These are phyloP conservation scores for Bruguiera parviflora DNA, from an alignment of 345 rosid species.

Conservation along the genomic window DNA sequence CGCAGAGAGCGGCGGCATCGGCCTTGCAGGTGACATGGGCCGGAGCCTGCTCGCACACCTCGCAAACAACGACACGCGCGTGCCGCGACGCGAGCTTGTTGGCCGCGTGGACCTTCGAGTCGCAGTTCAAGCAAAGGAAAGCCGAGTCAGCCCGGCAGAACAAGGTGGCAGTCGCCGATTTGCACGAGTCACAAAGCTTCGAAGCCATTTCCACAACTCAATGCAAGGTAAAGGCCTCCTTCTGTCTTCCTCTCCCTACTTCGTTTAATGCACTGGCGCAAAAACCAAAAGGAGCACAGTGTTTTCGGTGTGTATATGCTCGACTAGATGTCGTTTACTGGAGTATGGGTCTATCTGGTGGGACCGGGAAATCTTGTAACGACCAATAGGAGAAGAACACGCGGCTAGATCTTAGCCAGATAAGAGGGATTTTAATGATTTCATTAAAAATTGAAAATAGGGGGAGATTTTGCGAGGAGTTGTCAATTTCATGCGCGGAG, in stretches of 20 bases:
- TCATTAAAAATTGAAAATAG: too few species aligned
- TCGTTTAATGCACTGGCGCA: background rate
- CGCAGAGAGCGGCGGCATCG: constrained; percentile 97
- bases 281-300: background rate
- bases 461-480: background rate
- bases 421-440: background rate
- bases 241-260: background rate
- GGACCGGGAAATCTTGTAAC: constrained; percentile 48
- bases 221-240: background rate
- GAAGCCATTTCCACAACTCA: constrained; percentile 53
- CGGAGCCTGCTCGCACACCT: constrained; percentile 99
- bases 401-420: constrained; percentile 61
- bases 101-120: constrained; percentile 79
- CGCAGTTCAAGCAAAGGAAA: constrained; percentile 79
- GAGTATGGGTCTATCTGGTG: constrained; percentile 45
- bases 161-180: constrained; percentile 79
- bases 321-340: background rate
- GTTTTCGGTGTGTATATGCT: background rate
- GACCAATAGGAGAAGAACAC: constrained; percentile 31
- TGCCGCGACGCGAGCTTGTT: constrained; percentile 96
- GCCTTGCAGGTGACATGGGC: constrained; percentile 97
- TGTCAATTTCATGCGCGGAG: background rate
- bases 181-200: constrained; percentile 87
- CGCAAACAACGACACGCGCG: constrained; percentile 88
- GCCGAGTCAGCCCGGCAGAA: constrained; percentile 95